These are phyloP conservation scores for Tylopilus intermedius DNA, from an alignment of 768 basidiomycete species.

Conservation along the genomic window DNA sequence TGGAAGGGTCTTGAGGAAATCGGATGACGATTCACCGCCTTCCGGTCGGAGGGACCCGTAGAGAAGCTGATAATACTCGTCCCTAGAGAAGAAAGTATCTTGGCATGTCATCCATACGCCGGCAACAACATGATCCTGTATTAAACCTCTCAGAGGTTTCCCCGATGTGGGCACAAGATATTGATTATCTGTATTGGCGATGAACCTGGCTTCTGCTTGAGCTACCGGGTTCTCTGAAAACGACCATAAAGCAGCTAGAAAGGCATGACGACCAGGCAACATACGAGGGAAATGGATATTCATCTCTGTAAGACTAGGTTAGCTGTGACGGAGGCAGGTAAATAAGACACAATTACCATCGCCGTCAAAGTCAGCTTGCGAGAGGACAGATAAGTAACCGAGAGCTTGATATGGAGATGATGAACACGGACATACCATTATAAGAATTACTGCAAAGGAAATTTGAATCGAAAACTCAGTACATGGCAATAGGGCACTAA, in stretches of 20 bases:
- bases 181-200: slow-evolving; percentile 97
- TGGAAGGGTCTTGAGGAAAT: slow-evolving; percentile 72
- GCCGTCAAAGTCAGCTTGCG: slow-evolving; percentile 83
- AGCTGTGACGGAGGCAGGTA: slow-evolving; percentile 1
- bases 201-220: slow-evolving; percentile 87
- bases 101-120: slow-evolving; percentile 99
- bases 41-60: slow-evolving; percentile 94
- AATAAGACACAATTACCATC: slow-evolving; percentile 52
- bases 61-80: slow-evolving; percentile 93
- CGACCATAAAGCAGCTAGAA: background rate
- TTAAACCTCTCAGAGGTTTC: slow-evolving; percentile 93
- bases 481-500: slow-evolving; percentile 36
- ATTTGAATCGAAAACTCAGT: slow-evolving; percentile 12
- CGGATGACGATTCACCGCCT: slow-evolving; percentile 53
- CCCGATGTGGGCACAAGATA: slow-evolving; percentile 99
- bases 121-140: slow-evolving; percentile 98
- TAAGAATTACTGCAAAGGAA: slow-evolving; percentile 77
- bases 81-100: slow-evolving; percentile 89
- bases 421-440: slow-evolving; percentile 58
- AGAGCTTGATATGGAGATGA: background rate
- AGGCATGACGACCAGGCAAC: slow-evolving; percentile 25
- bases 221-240: slow-evolving; percentile 85
- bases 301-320: slow-evolving; percentile 63
- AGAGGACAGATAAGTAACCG: slow-evolving; percentile 6
- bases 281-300: slow-evolving; percentile 98